These are phyloP conservation scores for Pseudopyricularia cyperi DNA, from an alignment of 2,329 filamentous ascomycete species.

Conservation along the genomic window DNA sequence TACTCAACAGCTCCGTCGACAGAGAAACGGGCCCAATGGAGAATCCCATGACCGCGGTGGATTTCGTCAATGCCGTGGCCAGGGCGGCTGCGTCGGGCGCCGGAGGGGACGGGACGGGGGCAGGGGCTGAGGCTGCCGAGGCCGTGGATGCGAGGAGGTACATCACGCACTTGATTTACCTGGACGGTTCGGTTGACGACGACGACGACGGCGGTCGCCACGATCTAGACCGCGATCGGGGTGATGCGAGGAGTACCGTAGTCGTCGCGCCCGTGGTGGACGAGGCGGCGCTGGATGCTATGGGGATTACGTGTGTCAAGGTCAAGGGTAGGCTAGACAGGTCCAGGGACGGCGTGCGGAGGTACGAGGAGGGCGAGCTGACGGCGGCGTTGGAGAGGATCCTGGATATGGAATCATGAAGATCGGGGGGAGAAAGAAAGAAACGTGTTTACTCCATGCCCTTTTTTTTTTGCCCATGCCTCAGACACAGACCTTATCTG, in stretches of 20 bases:
- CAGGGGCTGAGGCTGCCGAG: no score
- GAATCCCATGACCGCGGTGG: conserved; percentile 55
- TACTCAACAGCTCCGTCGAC: conserved; percentile 73
- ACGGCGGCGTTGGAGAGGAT: conserved; percentile 65
- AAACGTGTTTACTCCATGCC: neutral
- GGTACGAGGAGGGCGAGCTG: conserved; percentile 67
- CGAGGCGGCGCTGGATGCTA: conserved; percentile 40
- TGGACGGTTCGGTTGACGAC: conserved; percentile 41
- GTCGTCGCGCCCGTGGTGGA: conserved; percentile 62
- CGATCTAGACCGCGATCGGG: no score
- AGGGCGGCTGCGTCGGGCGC: conserved; percentile 37
- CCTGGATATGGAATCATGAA: conserved; percentile 21
- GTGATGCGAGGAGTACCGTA: no score
- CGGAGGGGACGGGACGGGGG: neutral
- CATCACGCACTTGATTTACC: conserved; percentile 72
- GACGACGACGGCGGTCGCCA: neutral
- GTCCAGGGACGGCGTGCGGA: conserved; percentile 28
- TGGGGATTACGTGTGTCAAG: conserved; percentile 67
- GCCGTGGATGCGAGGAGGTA: conserved; percentile 46
- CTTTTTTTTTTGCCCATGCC: neutral
- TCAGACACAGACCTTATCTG: neutral
- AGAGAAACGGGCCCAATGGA: conserved; percentile 68
- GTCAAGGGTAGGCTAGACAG: conserved; percentile 56
- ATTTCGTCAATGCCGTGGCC: conserved; percentile 73
- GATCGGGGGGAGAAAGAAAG: neutral